Evolutionary conservation across 306 rosid genomes (phyloP).

Genomic region (Dicorynia guianensis): DNA sequence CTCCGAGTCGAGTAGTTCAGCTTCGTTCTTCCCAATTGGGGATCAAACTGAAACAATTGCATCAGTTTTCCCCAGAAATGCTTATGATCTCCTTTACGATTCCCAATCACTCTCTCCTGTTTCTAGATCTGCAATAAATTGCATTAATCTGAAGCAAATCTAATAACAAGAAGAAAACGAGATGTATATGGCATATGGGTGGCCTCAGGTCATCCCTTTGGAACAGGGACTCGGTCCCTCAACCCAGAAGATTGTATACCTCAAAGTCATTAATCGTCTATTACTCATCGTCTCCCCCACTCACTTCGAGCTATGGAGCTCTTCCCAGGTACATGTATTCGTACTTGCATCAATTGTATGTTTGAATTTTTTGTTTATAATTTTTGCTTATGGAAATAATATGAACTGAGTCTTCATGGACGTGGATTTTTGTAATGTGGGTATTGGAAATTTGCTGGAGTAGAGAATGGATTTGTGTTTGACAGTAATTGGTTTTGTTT

Average conservation of each 20-base stretch:
- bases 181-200: constrained; percentile 99
- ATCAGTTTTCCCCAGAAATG: constrained; percentile 33
- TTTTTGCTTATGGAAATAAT: constrained; percentile 6
- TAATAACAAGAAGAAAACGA: constrained; percentile 36
- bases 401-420: constrained; percentile 43
- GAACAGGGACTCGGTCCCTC: constrained; percentile 75
- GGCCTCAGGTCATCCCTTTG: constrained; percentile 98
- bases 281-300: constrained; percentile 81
- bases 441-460: constrained; percentile 35
- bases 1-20: constrained; percentile 13
- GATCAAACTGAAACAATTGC: constrained; percentile 47
- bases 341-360: neutral
- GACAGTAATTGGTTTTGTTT: constrained; percentile 47
- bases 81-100: constrained; percentile 51
- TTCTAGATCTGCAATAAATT: constrained; percentile 52
- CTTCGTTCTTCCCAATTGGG: constrained; percentile 45
- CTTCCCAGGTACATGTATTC: constrained; percentile 73
- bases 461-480: constrained; percentile 39
- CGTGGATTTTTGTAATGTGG: constrained; percentile 37
- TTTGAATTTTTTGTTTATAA: neutral
- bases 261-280: constrained; percentile 74
- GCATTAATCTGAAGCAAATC: constrained; percentile 41
- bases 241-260: constrained; percentile 72
- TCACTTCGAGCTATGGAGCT: constrained; percentile 92
- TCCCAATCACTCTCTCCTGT: constrained; percentile 20